Evolutionary conservation across 352 stramenopile genomes (phyloP).

Genomic region (Stephanocyclus meneghinianus): DNA sequence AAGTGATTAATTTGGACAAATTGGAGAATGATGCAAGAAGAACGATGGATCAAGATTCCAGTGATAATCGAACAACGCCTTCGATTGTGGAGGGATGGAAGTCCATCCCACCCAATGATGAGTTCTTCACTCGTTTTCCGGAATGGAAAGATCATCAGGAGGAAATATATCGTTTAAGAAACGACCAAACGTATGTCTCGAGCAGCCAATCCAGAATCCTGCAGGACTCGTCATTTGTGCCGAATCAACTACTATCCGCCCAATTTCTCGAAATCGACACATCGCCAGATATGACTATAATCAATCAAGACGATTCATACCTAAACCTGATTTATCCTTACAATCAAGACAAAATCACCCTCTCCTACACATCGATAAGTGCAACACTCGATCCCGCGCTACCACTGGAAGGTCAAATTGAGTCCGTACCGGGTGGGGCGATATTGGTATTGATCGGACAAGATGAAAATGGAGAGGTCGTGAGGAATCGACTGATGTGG

Average conservation of each 20-base stretch:
- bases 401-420: conserved; percentile 45
- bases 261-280: conserved; percentile 58
- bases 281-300: conserved; percentile 45
- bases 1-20: conserved; percentile 20
- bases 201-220: not conserved
- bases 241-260: conserved; percentile 35
- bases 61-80: not conserved
- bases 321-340: conserved; percentile 29
- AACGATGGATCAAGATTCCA: not conserved
- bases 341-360: conserved; percentile 14
- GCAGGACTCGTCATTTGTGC: not conserved
- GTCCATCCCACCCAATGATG: conserved; percentile 38
- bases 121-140: conserved; percentile 36
- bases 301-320: conserved; percentile 58
- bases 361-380: conserved; percentile 40
- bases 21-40: not conserved
- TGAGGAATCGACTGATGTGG: conserved; percentile 53
- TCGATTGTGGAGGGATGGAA: conserved; percentile 13
- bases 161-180: conserved; percentile 29
- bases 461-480: conserved; percentile 36
- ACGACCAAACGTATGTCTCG: not conserved
- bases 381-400: conserved; percentile 31
- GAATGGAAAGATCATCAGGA: conserved; percentile 27
- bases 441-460: conserved; percentile 45
- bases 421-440: conserved; percentile 40